Base-by-base conservation (phyloP, 257 asterid genomes). In the Thymus mandschuricus region DNA sequence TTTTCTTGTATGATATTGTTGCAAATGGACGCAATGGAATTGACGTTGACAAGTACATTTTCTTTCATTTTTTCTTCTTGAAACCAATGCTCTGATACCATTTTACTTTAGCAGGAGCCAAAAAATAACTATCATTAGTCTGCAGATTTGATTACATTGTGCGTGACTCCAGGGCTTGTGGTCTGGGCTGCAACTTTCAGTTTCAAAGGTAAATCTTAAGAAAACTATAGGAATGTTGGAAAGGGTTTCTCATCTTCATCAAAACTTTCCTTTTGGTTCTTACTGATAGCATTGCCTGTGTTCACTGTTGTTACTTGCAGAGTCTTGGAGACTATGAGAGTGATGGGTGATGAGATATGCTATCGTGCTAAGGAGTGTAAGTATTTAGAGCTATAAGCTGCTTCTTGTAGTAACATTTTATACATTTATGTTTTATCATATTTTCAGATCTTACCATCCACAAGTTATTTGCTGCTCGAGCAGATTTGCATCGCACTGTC, bases 81-180 rank as follows among this genome's bases (percentile, higher is more conserved):
- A 31, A 52, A 78, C 68, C 31, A 56, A 46, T 8, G 13, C 12
- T 41, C 65, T 46, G 58, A 6, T 8, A 59, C 61, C n/a, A 1
- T 55, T 54, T 64, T 76, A 51, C 11, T 49, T 58, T 48, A 48
- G 60, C 69, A 44, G 69, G 57, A 52, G 55, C 52, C 40, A 33
- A 28, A 68, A 48, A 74, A 60, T 51, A 48, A 64, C 51, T 59
- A 34, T 48, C 33, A 61, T 64, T 45, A 64, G 48, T 72, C 58
- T 73, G 77, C 90, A 93, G 98, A 74, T 93, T 93, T 72, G 98
- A 93, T 84, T 93, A 93, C 82, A 87, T 93, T 43, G 85, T 82
- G 70, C 92, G 98, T 13, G 98, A 93, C 80, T 87, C 97, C 78
- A 81, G 96, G 78, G 98, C 98, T 64, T 93, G 98, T 70, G 98